Conservation (phyloP, 305 asterid species). For the Fraxinus ornus region DNA sequence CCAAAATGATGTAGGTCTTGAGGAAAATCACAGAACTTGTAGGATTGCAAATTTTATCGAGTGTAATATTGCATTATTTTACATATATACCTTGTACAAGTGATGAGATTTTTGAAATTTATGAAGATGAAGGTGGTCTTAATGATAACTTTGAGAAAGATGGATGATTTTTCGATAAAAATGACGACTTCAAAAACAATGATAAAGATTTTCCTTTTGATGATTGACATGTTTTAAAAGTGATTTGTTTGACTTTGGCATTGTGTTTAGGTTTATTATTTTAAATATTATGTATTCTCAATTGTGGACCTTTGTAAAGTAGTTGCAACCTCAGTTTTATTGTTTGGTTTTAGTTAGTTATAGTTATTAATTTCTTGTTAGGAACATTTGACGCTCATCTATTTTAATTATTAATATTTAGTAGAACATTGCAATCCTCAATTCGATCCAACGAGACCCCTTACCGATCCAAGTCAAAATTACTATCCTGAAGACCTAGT, state of each 20-base stretch:
- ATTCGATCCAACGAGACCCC: background rate
- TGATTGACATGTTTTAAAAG: background rate
- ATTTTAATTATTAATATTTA: too few species aligned
- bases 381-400: background rate
- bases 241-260: background rate
- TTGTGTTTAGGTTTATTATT: background rate
- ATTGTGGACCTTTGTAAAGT: background rate
- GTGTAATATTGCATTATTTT: background rate
- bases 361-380: background rate
- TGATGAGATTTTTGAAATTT: background rate
- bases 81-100: background rate
- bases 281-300: background rate
- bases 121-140: background rate
- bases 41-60: background rate
- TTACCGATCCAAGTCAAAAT: background rate
- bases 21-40: background rate
- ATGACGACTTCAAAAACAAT: background rate
- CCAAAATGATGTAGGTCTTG: background rate
- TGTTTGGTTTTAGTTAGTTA: background rate
- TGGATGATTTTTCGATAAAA: background rate
- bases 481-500: background rate
- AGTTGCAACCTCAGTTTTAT: background rate
- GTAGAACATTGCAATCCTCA: background rate
- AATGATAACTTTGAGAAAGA: background rate
- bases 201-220: background rate